Evolutionary conservation across 768 basidiomycete genomes (phyloP).

Genomic region (Mrakia gelida): DNA sequence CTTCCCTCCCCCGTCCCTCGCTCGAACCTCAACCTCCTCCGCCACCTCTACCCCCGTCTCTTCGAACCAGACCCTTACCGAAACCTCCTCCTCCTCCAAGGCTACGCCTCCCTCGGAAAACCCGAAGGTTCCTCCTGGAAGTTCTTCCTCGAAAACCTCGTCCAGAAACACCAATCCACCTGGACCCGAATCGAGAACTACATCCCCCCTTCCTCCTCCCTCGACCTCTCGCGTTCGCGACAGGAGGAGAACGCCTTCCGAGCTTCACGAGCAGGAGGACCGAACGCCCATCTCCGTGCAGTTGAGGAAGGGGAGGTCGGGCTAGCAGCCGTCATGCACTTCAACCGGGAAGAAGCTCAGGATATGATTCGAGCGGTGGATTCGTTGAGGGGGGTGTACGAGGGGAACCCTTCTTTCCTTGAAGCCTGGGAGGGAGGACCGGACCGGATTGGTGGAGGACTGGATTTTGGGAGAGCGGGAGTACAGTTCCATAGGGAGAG

Average conservation of each 20-base stretch:
- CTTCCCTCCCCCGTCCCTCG: constrained; percentile 1
- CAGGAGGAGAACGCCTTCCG: no score
- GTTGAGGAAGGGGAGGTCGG: not conserved
- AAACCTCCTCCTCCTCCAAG: constrained; percentile 8
- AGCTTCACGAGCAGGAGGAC: no score
- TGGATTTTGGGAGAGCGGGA: not conserved
- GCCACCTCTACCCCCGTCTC: not conserved
- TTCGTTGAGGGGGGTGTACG: not conserved
- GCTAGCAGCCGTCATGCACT: not conserved
- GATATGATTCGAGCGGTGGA: not conserved
- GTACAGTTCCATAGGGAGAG: not conserved
- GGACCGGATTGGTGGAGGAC: not conserved
- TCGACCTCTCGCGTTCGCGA: no score
- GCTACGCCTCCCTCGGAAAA: not conserved
- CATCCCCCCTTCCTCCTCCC: not conserved
- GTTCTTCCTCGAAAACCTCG: not conserved
- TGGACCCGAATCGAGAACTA: not conserved
- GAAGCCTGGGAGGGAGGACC: not conserved
- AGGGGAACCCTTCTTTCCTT: not conserved
- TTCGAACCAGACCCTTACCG: not conserved
- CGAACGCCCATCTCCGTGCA: not conserved
- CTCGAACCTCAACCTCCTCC: not conserved
- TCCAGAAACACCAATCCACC: no score
- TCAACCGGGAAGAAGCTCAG: not conserved
- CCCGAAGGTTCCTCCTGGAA: not conserved